A percentile compares a stretch with the other conserved stretches of the same genome.
Evolutionary conservation across 1,284 basidiomycete species (phyloP).

Genomic region (Ceratobasidium sp.): DNA sequence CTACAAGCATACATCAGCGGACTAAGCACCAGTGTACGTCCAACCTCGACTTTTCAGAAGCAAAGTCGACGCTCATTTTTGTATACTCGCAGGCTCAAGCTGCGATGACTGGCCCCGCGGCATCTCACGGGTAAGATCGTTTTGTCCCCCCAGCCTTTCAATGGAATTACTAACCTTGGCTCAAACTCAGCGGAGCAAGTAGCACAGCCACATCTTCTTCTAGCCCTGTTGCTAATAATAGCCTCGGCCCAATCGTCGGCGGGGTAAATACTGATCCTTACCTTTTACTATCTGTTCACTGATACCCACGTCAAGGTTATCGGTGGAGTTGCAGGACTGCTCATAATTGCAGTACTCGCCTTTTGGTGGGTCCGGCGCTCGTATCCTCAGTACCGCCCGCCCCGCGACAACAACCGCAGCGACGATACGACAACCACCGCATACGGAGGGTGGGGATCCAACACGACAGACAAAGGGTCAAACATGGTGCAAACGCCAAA

Average conservation of each 20-base stretch:
- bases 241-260: neutral
- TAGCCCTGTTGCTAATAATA: neutral
- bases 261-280: neutral
- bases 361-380: neutral
- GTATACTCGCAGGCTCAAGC: neutral
- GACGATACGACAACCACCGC: neutral
- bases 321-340: neutral
- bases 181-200: neutral
- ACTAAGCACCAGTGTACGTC: neutral
- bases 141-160: neutral
- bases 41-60: neutral
- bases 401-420: neutral
- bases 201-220: neutral
- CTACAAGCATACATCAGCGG: conserved; percentile 5
- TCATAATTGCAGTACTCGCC: neutral
- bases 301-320: neutral
- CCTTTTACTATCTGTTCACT: neutral
- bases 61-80: neutral
- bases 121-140: neutral
- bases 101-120: neutral
- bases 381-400: neutral
- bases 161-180: neutral
- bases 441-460: neutral
- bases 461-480: neutral
- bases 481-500: neutral